phyloP scores from a whole-genome alignment of 2,329 filamentous ascomycete genomes.

The Colletotrichum spaethianum region DNA sequence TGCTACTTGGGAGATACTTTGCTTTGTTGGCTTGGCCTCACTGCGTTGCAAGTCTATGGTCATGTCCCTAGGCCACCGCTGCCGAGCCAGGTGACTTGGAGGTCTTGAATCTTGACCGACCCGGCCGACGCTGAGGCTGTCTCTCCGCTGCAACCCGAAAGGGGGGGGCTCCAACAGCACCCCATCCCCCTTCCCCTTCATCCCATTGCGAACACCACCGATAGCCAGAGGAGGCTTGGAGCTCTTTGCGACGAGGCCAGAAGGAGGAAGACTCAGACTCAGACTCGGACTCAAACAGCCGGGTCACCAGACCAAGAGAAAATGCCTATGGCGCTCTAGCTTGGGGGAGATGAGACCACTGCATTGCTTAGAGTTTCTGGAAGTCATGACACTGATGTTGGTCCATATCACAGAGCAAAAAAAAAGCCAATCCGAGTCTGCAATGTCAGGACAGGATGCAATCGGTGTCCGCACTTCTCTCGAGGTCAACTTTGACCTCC shows the following conservation, averaged over 20 bases:
- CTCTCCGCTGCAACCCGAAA: slow-evolving; percentile 6
- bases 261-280: slow-evolving; percentile 1
- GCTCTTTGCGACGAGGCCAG: slow-evolving; percentile 13
- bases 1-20: neutral
- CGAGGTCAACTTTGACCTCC: slow-evolving; percentile 15
- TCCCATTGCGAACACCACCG: slow-evolving; percentile 4
- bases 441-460: neutral
- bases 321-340: neutral
- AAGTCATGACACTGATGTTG: neutral
- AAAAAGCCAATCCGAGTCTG: neutral
- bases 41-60: neutral
- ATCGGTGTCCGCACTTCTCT: neutral
- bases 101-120: neutral
- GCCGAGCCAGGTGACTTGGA: slow-evolving; percentile 4
- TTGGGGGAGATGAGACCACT: neutral
- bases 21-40: neutral
- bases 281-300: slow-evolving; percentile 25
- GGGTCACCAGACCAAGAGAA: slow-evolving; percentile 31
- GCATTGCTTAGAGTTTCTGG: neutral
- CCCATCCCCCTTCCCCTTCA: neutral
- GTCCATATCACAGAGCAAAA: too few species aligned
- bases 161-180: slow-evolving; percentile 20
- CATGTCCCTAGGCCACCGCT: neutral
- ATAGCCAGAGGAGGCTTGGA: slow-evolving; percentile 34
- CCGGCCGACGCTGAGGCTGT: slow-evolving; percentile 18